Percentiles rank a stretch among this genome's conserved stretches.
These are phyloP conservation scores for Cyphellophora attinorum DNA, from an alignment of 2,329 filamentous ascomycete species.

Conservation along the genomic window DNA sequence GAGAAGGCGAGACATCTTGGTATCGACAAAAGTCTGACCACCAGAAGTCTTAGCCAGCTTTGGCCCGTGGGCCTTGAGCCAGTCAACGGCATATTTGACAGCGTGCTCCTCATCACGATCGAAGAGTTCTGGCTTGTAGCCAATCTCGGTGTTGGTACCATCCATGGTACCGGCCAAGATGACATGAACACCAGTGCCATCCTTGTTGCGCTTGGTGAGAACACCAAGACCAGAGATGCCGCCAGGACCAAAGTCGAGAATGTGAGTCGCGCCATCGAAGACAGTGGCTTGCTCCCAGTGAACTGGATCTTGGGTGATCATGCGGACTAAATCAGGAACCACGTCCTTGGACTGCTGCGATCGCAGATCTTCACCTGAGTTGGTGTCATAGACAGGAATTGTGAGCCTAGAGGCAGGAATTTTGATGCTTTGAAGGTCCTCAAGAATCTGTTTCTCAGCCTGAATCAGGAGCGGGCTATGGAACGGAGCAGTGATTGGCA, in stretches of 20 bases:
- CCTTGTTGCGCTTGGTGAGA: conserved; percentile 96
- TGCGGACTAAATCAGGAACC: conserved; percentile 73
- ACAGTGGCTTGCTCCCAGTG: conserved; percentile 93
- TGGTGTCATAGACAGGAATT: conserved; percentile 84
- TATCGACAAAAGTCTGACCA: conserved; percentile 87
- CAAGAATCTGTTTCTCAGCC: conserved; percentile 71
- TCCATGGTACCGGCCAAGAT: conserved; percentile 91
- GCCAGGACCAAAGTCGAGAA: conserved; percentile 92
- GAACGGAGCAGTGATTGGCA: conserved; percentile 96
- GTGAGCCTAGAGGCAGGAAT: conserved; percentile 66
- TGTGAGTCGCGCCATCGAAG: conserved; percentile 84
- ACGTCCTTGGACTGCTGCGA: conserved; percentile 63
- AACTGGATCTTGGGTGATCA: conserved; percentile 90
- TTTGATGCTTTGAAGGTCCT: conserved; percentile 73
- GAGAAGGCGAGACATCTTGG: conserved; percentile 84
- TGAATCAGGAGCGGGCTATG: conserved; percentile 88
- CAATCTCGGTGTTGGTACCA: conserved; percentile 80
- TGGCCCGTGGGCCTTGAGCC: conserved; percentile 97
- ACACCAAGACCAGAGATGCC: conserved; percentile 94
- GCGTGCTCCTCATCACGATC: conserved; percentile 92
- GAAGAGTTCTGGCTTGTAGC: conserved; percentile 96
- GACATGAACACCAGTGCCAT: conserved; percentile 92
- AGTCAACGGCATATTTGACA: conserved; percentile 89
- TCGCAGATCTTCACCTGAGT: conserved; percentile 76
- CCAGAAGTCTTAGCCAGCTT: conserved; percentile 79